A percentile compares a stretch with the other conserved stretches of the same genome.
phyloP scores from a whole-genome alignment of 768 basidiomycete species.

The Phallus indusiatus region DNA sequence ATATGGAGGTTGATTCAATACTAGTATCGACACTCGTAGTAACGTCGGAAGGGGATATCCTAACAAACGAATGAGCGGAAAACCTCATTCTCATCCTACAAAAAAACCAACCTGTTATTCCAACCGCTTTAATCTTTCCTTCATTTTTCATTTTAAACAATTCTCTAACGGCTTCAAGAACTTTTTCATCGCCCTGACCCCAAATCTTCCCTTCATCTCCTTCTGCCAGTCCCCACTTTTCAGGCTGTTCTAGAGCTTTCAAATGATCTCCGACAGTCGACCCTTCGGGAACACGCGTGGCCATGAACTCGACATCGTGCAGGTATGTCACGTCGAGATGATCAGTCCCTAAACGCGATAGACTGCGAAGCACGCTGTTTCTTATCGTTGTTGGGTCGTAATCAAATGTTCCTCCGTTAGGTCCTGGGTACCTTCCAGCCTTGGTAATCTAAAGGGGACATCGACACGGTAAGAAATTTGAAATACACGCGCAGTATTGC shows the following conservation, averaged over 20 bases:
- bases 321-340: constrained; percentile 78
- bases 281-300: constrained; percentile 39
- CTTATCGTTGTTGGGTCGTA: constrained; percentile 62
- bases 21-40: constrained; percentile 71
- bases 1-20: constrained; percentile 56
- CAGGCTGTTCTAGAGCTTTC: constrained; percentile 45
- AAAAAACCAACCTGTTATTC: constrained; percentile 57
- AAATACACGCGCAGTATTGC: not conserved
- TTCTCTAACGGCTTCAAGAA: constrained; percentile 60
- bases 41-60: constrained; percentile 77
- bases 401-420: constrained; percentile 46
- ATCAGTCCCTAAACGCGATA: constrained; percentile 58
- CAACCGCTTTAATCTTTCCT: constrained; percentile 63
- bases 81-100: not conserved
- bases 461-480: not conserved
- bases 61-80: not conserved
- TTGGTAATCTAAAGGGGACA: constrained; percentile 59
- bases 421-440: constrained; percentile 63
- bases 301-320: constrained; percentile 79
- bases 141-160: constrained; percentile 60
- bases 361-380: constrained; percentile 53
- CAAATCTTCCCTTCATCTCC: constrained; percentile 47
- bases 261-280: constrained; percentile 43
- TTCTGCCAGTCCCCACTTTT: constrained; percentile 53
- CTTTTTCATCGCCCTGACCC: constrained; percentile 62